Base-by-base conservation (phyloP, 75 land plant species). In the Cunninghamia lanceolata region DNA sequence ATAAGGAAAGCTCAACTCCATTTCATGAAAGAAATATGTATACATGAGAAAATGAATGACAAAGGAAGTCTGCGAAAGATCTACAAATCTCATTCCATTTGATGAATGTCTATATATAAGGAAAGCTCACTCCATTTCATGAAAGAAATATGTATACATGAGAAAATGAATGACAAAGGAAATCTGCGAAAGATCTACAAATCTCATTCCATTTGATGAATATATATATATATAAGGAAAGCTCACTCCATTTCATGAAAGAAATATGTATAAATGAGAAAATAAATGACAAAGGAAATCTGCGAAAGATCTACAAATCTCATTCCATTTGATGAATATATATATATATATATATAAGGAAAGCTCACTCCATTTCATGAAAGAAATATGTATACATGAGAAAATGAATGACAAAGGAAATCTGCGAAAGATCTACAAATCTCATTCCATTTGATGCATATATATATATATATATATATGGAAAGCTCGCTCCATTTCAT, bases 381-480 rank as follows among this genome's bases (percentile, higher is more conserved):
- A 40, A 43, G 75, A 73, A 76, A 36, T 38, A 17, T 75, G 78
- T 10, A 36, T 32, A 75, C 2, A 56, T 56, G 53, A 73, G 11
- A 25, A 36, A 30, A 30, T 32, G 19, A 6, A 84, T 30, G n/a
- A n/a, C n/a, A n/a, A n/a, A n/a, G 40, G 28, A 25, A 63, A 63
- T 63, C 7, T 87, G 38, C 99, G 95, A 92, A 98, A 98, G 71
- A 95, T 94, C 97, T 98, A 86, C 75, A 71, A n/a, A 47, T 11
- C 52, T 47, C 52, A 47, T 47, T 9, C 10, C 10, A 46, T 46
- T 46, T 46, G 50, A 46, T 46, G 50, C 2, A 7, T 30, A 30
- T 39, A 39, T 39, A 39, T 39, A 39, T 39, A 39, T 39, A 39
- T 2, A 39, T 39, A 39, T 9, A 32, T 28, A 32, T 54, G 13